These are phyloP conservation scores for Saraca asoca DNA, from an alignment of 331 rosid species.

Conservation along the genomic window DNA sequence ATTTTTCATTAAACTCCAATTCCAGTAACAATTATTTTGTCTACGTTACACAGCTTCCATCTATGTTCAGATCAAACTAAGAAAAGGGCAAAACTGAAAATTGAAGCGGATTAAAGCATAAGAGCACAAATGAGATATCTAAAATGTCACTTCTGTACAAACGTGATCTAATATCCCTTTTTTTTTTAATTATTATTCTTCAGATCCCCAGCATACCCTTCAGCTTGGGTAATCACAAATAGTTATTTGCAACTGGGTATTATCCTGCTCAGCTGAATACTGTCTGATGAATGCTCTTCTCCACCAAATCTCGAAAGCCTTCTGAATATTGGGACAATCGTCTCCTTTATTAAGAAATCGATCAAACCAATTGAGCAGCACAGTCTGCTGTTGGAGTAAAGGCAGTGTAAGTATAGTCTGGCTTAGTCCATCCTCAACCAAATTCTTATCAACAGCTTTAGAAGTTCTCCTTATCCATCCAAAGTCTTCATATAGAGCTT, in stretches of 20 bases:
- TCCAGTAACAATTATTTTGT: not conserved
- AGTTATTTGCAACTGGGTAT: constrained; percentile 70
- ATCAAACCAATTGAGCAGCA: constrained; percentile 78
- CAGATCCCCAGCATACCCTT: constrained; percentile 34
- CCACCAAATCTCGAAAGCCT: constrained; percentile 98
- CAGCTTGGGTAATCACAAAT: constrained; percentile 59
- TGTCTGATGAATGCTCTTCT: constrained; percentile 82
- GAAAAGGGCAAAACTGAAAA: constrained; percentile 11
- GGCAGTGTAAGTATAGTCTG: constrained; percentile 90
- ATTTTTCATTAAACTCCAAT: not conserved
- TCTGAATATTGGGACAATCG: constrained; percentile 86
- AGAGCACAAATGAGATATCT: constrained; percentile 17
- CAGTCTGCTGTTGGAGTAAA: constrained; percentile 71
- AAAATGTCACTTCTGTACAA: constrained; percentile 34
- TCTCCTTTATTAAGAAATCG: constrained; percentile 84
- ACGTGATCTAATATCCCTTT: constrained; percentile 14
- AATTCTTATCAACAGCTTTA: constrained; percentile 62
- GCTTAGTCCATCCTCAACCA: constrained; percentile 81
- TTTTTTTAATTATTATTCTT: constrained; percentile 10
- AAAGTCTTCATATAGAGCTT: constrained; percentile 82
- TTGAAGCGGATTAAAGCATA: constrained; percentile 24
- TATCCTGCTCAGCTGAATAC: constrained; percentile 52
- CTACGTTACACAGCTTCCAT: constrained; percentile 8
- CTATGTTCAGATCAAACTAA: not conserved
- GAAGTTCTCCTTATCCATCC: constrained; percentile 90